Evolutionary conservation across 495 filamentous ascomycete genomes (phyloP), one percentile per base, ranked within the genome.

Genomic region (Neurospora sp.): DNA sequence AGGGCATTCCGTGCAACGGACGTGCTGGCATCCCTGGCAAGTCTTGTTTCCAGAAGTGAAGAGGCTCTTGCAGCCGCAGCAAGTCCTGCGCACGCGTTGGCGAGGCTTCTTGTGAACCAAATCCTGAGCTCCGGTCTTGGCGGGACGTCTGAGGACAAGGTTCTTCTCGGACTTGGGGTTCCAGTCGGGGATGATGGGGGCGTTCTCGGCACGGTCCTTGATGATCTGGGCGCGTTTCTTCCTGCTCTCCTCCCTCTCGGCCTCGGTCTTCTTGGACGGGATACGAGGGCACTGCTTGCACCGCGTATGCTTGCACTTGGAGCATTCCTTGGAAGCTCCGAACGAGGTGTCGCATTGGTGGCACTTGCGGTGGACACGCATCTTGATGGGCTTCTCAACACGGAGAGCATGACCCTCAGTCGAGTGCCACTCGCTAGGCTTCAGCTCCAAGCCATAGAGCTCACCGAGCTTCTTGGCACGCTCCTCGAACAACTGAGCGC

Each of bases 331-430:
- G 40, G 84, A 81, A 41, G 85, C 80, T 14, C 75, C 81, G 79
- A 96, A 97, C 14, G 88, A 76, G 14, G 85, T 88, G 61, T 87
- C 77, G 78, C 94, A 97, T 69, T 87, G 81, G 78, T 97, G 94
- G 79, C 95, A 98, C 72, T 84, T 90, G 27, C 93, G 88, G 76
- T 93, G 94, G 42, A 97, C 91, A 40, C 95, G 89, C 91, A 98
- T 96, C 75, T 93, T 92, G 74, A 97, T 93, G 20, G 92, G 89
- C 81, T 95, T 97, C 79, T 95, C 89, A 20, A 97, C 90, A 37
- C 95, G 91, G 68, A 90, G 82, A 27, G 89, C 85, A 70, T 90
- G 86, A 40, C 84, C 82, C 72, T 88, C 86, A 73, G 81, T 80
- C 65, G 84, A 82, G 75, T 87, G 88, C 90, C 89, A 92, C 79